These are phyloP conservation scores for Monascus purpureus DNA, from an alignment of 495 filamentous ascomycete genomes.

Conservation along the genomic window DNA sequence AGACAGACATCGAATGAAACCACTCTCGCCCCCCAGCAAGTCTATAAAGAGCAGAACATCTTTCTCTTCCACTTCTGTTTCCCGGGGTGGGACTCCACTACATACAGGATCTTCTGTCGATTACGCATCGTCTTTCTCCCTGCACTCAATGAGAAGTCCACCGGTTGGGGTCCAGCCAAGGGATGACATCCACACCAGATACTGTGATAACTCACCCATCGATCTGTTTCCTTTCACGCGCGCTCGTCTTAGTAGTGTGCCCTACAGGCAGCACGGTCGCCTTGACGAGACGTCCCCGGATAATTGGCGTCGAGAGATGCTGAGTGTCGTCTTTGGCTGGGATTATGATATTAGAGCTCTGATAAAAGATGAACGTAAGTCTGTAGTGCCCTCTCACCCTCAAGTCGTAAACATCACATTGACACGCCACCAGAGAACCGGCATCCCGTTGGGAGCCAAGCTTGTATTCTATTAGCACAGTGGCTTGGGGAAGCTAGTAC, in stretches of 20 bases:
- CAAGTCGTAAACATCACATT: constrained; percentile 1
- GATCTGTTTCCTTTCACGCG: constrained; percentile 53
- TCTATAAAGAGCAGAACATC: constrained; percentile 35
- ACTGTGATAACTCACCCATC: constrained; percentile 43
- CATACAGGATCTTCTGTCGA: constrained; percentile 19
- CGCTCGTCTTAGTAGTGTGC: constrained; percentile 62
- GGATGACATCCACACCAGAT: constrained; percentile 63
- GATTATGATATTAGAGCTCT: constrained; percentile 70
- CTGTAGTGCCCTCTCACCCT: constrained; percentile 3
- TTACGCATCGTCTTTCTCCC: constrained; percentile 41
- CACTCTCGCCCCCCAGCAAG: constrained; percentile 27
- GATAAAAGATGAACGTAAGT: constrained; percentile 67
- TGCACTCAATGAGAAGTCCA: constrained; percentile 51
- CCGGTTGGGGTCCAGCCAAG: constrained; percentile 58
- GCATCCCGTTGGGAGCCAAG: constrained; percentile 57
- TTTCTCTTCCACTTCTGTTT: constrained; percentile 25
- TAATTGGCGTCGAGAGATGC: constrained; percentile 80
- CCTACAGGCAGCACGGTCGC: constrained; percentile 52
- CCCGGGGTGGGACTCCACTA: constrained; percentile 24
- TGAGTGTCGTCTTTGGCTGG: constrained; percentile 92
- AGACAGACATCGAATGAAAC: constrained; percentile 18
- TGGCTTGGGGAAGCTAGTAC: constrained; percentile 83
- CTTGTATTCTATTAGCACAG: constrained; percentile 66
- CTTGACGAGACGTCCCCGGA: constrained; percentile 60
- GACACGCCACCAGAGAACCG: constrained; percentile 36